Percentiles rank a stretch among this genome's conserved stretches.
These are phyloP conservation scores for Coffea humblotiana DNA, from an alignment of 305 asterid genomes.

Conservation along the genomic window DNA sequence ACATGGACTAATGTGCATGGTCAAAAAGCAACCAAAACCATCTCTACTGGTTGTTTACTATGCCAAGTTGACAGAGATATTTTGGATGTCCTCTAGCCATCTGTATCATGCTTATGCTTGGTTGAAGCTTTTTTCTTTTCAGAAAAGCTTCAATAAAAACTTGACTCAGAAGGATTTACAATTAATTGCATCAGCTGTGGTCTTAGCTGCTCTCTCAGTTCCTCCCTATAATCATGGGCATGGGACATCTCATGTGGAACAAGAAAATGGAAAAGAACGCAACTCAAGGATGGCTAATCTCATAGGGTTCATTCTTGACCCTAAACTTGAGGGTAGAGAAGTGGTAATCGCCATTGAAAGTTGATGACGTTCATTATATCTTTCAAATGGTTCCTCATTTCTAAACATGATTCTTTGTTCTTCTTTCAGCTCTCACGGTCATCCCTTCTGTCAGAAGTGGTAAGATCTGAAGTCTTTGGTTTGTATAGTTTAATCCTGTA, in stretches of 20 bases:
- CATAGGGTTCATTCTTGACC: slow-evolving; percentile 72
- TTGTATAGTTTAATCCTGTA: too few relatives aligned
- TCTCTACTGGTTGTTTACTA: slow-evolving; percentile 84
- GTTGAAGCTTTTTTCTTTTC: slow-evolving; percentile 94
- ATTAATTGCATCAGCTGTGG: slow-evolving; percentile 89
- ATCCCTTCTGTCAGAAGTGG: slow-evolving; percentile 77
- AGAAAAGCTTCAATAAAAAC: slow-evolving; percentile 80
- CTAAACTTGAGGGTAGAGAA: slow-evolving; percentile 76
- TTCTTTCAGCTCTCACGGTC: slow-evolving; percentile 79
- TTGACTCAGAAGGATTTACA: slow-evolving; percentile 90
- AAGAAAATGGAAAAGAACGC: slow-evolving; percentile 83
- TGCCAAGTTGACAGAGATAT: slow-evolving; percentile 86
- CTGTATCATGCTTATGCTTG: slow-evolving; percentile 95
- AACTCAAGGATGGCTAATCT: slow-evolving; percentile 69
- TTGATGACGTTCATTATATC: not conserved
- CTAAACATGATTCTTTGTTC: slow-evolving; percentile 13
- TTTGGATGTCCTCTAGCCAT: slow-evolving; percentile 88
- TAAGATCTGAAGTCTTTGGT: slow-evolving; percentile 19
- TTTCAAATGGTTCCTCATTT: slow-evolving; percentile 7
- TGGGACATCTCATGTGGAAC: slow-evolving; percentile 90
- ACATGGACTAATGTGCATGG: slow-evolving; percentile 85
- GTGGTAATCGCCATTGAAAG: slow-evolving; percentile 41
- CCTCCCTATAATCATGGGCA: slow-evolving; percentile 74
- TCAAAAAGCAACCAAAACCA: slow-evolving; percentile 82
- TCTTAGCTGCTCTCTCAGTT: slow-evolving; percentile 86